Evolutionary conservation across 1,284 basidiomycete species (phyloP).

Genomic region (Sparassis latifolia): DNA sequence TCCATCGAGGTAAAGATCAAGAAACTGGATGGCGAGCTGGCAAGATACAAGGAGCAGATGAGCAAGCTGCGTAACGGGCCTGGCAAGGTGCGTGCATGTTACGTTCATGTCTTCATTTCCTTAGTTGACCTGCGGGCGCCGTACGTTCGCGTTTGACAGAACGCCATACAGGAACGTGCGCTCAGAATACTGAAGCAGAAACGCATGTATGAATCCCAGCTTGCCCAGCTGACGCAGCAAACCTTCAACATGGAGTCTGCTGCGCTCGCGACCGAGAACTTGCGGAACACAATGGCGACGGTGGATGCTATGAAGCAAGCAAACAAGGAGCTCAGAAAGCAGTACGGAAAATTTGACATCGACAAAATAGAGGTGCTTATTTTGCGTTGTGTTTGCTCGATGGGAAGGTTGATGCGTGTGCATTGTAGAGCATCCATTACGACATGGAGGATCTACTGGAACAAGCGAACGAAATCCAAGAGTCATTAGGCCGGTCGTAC

Average conservation of each 20-base stretch:
- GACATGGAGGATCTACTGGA: conserved; percentile 99
- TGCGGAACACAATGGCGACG: conserved; percentile 99
- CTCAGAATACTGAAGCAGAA: conserved; percentile 93
- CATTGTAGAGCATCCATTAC: conserved; percentile 77
- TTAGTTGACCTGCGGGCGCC: not conserved
- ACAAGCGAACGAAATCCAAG: conserved; percentile 97
- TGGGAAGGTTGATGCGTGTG: not conserved
- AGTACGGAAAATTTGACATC: conserved; percentile 96
- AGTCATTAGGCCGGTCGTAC: conserved; percentile 89
- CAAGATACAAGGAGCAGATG: conserved; percentile 95
- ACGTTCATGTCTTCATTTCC: not conserved
- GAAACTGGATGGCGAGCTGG: conserved; percentile 93
- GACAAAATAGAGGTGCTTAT: conserved; percentile 92
- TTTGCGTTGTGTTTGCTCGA: not conserved
- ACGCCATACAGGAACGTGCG: conserved; percentile 93
- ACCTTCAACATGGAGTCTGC: conserved; percentile 99
- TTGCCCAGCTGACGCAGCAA: conserved; percentile 90
- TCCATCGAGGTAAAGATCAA: conserved; percentile 96
- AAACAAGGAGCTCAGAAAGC: conserved; percentile 95
- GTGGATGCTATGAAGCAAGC: conserved; percentile 97
- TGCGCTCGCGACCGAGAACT: conserved; percentile 91
- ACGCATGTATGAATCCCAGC: conserved; percentile 91
- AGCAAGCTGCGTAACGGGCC: conserved; percentile 89
- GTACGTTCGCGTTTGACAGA: conserved; percentile 43
- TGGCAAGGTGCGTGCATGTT: conserved; percentile 68